These are phyloP conservation scores for Scedosporium aurantiacum DNA, from an alignment of 2,329 filamentous ascomycete genomes.

Conservation along the genomic window DNA sequence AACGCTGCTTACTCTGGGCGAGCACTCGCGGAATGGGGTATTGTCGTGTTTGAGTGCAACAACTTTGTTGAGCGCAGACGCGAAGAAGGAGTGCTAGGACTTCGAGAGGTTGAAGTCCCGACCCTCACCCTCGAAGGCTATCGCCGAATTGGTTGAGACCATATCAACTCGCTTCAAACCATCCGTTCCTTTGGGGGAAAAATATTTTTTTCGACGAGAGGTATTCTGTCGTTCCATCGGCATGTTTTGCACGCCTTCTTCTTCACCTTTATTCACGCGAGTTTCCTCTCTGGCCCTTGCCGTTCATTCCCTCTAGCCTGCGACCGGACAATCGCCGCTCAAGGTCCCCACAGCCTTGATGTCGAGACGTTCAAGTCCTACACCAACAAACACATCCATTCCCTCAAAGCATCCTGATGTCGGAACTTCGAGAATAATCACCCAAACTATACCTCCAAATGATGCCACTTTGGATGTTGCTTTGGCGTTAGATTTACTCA, in stretches of 20 bases:
- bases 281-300: no score
- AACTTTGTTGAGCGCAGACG: constrained; percentile 68
- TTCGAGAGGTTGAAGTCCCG: constrained; percentile 54
- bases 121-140: constrained; percentile 30
- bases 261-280: background rate
- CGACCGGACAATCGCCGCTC: no score
- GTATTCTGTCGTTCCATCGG: background rate
- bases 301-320: no score
- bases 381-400: no score
- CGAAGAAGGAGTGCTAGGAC: constrained; percentile 57
- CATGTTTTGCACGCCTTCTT: background rate
- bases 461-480: no score
- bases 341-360: no score
- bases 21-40: constrained; percentile 66
- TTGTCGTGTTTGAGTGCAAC: constrained; percentile 68
- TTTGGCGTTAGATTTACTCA: no score
- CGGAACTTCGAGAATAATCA: no score
- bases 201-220: background rate
- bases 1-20: constrained; percentile 55
- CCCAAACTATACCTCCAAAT: no score
- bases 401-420: no score
- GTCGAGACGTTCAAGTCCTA: no score
- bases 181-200: background rate
- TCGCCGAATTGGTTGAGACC: constrained; percentile 13
- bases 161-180: background rate